Evolutionary conservation across 345 rosid species (phyloP).

Genomic region (Raphanus sativus): DNA sequence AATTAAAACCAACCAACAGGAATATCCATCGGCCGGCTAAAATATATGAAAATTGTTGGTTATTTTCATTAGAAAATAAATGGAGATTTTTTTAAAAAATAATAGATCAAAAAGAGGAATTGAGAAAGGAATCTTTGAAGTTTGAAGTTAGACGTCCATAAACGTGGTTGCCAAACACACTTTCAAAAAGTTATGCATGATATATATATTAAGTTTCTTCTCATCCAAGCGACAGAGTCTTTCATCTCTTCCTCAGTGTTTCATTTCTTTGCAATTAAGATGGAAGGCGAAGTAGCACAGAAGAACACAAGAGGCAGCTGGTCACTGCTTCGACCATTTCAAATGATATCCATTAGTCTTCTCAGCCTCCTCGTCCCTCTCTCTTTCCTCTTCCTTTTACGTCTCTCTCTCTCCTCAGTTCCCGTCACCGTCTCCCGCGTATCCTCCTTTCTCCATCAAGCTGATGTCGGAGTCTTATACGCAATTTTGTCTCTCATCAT

Average conservation of each 20-base stretch:
- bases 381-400: slow-evolving; percentile 62
- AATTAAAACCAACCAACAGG: neutral
- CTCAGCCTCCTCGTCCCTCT: slow-evolving; percentile 67
- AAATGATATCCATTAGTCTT: slow-evolving; percentile 48
- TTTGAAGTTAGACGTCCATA: slow-evolving; percentile 9
- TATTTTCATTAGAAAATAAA: neutral
- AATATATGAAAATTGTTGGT: neutral
- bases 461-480: slow-evolving; percentile 41
- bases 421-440: neutral
- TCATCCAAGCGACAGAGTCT: slow-evolving; percentile 30
- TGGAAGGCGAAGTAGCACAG: slow-evolving; percentile 31
- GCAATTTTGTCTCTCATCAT: slow-evolving; percentile 45
- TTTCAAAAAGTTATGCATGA: slow-evolving; percentile 1
- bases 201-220: slow-evolving; percentile 25
- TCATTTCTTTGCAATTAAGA: slow-evolving; percentile 11
- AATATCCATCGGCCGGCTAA: slow-evolving; percentile 34
- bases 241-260: neutral
- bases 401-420: slow-evolving; percentile 47
- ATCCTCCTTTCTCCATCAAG: slow-evolving; percentile 14
- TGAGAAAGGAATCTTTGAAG: neutral
- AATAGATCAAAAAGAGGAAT: neutral
- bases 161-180: slow-evolving; percentile 44
- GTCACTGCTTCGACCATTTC: slow-evolving; percentile 39
- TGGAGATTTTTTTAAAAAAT: neutral
- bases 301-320: slow-evolving; percentile 24